Evolutionary conservation across 2,329 filamentous ascomycete genomes (phyloP).

Genomic region (Fusarium bulbicola): DNA sequence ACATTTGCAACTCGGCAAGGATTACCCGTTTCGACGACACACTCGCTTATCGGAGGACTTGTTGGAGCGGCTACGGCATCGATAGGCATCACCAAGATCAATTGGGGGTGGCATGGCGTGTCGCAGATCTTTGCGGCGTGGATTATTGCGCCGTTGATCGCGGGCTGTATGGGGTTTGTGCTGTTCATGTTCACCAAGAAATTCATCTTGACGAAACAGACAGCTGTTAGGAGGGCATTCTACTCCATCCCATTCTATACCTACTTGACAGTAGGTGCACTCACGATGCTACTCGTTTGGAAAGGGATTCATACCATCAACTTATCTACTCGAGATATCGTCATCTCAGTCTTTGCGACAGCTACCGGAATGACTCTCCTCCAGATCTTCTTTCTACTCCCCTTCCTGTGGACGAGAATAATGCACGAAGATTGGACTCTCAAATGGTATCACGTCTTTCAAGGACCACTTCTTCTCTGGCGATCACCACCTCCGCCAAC

Average conservation of each 20-base stretch:
- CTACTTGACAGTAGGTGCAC: constrained; percentile 48
- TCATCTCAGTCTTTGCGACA: constrained; percentile 54
- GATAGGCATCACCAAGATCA: constrained; percentile 48
- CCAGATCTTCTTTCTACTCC: constrained; percentile 59
- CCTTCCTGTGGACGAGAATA: constrained; percentile 61
- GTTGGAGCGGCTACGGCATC: constrained; percentile 50
- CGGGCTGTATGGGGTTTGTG: constrained; percentile 44
- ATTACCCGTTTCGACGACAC: constrained; percentile 64
- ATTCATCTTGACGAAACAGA: constrained; percentile 41
- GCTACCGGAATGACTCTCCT: constrained; percentile 54
- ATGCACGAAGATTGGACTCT: constrained; percentile 62
- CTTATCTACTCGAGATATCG: constrained; percentile 33
- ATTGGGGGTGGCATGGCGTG: constrained; percentile 51
- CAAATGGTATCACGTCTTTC: constrained; percentile 57
- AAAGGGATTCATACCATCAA: constrained; percentile 46
- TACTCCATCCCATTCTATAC: constrained; percentile 51
- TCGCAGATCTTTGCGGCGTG: constrained; percentile 52
- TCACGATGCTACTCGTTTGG: constrained; percentile 63
- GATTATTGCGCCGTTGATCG: constrained; percentile 48
- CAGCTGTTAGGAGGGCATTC: constrained; percentile 47
- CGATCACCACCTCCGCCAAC: constrained; percentile 49
- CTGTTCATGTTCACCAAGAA: constrained; percentile 50
- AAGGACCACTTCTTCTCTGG: constrained; percentile 57
- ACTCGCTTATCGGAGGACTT: constrained; percentile 58
- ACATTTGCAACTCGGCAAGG: constrained; percentile 61